phyloP scores from a whole-genome alignment of 2,329 filamentous ascomycete species.

The Colletotrichum lini region DNA sequence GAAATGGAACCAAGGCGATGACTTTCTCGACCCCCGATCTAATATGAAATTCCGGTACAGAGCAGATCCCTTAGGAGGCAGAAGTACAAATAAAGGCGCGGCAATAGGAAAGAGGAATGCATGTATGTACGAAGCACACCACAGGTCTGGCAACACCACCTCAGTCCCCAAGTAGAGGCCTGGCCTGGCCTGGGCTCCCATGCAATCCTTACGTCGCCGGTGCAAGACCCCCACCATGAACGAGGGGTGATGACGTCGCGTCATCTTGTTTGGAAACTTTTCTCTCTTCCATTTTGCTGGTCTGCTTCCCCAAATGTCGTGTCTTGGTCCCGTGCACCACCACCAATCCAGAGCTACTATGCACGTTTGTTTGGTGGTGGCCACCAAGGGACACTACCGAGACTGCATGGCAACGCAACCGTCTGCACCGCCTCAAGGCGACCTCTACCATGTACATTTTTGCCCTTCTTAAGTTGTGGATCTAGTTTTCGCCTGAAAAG shows the following conservation, averaged over 20 bases:
- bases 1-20: background rate
- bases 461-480: background rate
- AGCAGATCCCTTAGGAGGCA: slow-evolving; percentile 31
- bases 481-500: background rate
- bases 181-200: slow-evolving; percentile 20
- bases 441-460: background rate
- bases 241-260: slow-evolving; percentile 40
- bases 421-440: background rate
- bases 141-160: background rate
- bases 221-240: slow-evolving; percentile 33
- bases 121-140: slow-evolving; percentile 3
- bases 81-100: background rate
- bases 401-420: slow-evolving; percentile 16
- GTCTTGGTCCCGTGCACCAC: slow-evolving; percentile 8
- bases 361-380: too few species aligned
- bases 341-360: too few species aligned
- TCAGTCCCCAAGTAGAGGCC: background rate
- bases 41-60: slow-evolving; percentile 10
- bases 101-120: background rate
- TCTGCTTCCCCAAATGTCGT: slow-evolving; percentile 17
- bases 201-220: slow-evolving; percentile 39
- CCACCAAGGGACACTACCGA: slow-evolving; percentile 5
- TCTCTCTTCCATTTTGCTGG: background rate
- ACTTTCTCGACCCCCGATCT: slow-evolving; percentile 5
- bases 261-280: slow-evolving; percentile 11